These are phyloP conservation scores for Nemania sp. DNA, from an alignment of 2,329 filamentous ascomycete species.

Conservation along the genomic window DNA sequence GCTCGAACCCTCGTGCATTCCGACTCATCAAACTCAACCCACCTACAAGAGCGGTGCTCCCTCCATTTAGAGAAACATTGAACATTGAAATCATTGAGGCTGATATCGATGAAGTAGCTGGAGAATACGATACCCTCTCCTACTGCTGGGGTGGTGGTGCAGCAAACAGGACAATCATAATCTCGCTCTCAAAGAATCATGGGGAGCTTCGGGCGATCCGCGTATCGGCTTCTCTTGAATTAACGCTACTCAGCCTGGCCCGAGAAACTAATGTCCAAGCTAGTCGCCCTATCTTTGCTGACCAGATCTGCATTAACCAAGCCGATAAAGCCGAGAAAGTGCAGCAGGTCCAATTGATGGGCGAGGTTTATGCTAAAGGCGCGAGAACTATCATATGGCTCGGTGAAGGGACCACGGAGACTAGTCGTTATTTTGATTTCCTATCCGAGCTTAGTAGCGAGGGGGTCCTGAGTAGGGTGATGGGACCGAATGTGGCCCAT, in stretches of 20 bases:
- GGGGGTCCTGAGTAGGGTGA: conserved; percentile 36
- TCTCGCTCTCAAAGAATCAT: conserved; percentile 37
- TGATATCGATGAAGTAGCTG: conserved; percentile 35
- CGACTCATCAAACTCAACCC: conserved; percentile 46
- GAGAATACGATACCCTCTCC: conserved; percentile 49
- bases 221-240: conserved; percentile 50
- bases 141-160: conserved; percentile 48
- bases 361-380: conserved; percentile 36
- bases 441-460: conserved; percentile 27
- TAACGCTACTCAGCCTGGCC: conserved; percentile 44
- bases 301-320: conserved; percentile 46
- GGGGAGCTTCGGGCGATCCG: conserved; percentile 34
- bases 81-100: conserved; percentile 48
- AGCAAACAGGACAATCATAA: conserved; percentile 46
- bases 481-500: conserved; percentile 42
- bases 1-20: conserved; percentile 38
- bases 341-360: conserved; percentile 41
- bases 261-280: conserved; percentile 30
- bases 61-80: conserved; percentile 41
- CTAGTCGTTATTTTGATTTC: conserved; percentile 29
- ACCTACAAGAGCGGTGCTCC: conserved; percentile 36
- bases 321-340: conserved; percentile 35
- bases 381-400: conserved; percentile 38
- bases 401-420: conserved; percentile 25
- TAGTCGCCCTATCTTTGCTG: conserved; percentile 37